phyloP scores from a whole-genome alignment of 1,284 basidiomycete species.

The Sporisorium graminicola region DNA sequence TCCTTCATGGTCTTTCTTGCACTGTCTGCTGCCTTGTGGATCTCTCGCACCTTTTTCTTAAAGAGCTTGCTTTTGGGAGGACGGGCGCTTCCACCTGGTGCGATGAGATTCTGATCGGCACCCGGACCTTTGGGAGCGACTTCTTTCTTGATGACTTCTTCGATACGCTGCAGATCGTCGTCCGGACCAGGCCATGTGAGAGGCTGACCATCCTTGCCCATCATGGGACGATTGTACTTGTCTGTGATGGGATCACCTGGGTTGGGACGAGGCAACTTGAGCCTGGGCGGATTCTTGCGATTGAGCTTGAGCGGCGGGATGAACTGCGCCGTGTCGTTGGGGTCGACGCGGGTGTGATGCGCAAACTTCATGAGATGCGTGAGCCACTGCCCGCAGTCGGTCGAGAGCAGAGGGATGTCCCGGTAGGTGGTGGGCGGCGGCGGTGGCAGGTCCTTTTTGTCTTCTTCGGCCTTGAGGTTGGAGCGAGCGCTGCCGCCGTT shows the following conservation, averaged over 20 bases:
- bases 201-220: slow-evolving; percentile 57
- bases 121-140: slow-evolving; percentile 39
- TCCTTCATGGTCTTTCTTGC: slow-evolving; percentile 65
- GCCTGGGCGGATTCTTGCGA: slow-evolving; percentile 66
- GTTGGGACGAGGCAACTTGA: slow-evolving; percentile 59
- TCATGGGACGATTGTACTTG: slow-evolving; percentile 59
- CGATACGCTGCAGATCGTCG: slow-evolving; percentile 53
- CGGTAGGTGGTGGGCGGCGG: slow-evolving; percentile 60
- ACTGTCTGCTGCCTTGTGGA: slow-evolving; percentile 65
- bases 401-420: slow-evolving; percentile 66
- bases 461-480: slow-evolving; percentile 32
- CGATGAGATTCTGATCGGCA: slow-evolving; percentile 52
- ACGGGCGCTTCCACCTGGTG: slow-evolving; percentile 46
- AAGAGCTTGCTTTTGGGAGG: slow-evolving; percentile 56
- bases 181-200: slow-evolving; percentile 56
- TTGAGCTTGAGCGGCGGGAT: slow-evolving; percentile 67
- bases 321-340: slow-evolving; percentile 61
- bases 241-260: slow-evolving; percentile 64
- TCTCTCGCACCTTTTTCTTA: slow-evolving; percentile 66
- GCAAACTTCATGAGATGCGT: slow-evolving; percentile 67
- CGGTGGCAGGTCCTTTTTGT: slow-evolving; percentile 39
- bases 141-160: slow-evolving; percentile 48
- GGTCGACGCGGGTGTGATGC: slow-evolving; percentile 63
- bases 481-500: slow-evolving; percentile 25
- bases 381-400: slow-evolving; percentile 48